These are phyloP conservation scores for Taxillus chinensis DNA, from an alignment of 164 flowering plant genomes.

Conservation along the genomic window DNA sequence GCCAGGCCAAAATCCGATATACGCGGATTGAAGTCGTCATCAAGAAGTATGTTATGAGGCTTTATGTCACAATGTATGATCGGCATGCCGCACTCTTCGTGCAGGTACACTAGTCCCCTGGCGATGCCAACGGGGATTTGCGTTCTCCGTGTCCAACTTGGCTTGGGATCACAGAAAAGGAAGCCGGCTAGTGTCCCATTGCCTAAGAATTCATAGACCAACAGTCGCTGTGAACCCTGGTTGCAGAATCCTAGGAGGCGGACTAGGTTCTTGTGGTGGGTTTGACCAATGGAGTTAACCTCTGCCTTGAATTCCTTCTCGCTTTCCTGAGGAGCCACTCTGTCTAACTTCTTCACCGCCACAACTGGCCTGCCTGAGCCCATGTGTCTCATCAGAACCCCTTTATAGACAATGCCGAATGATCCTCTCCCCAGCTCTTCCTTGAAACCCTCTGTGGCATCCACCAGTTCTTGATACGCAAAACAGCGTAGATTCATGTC, in stretches of 20 bases:
- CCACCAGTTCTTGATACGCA: conserved; percentile 13
- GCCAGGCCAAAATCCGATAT: conserved; percentile 26
- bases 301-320: conserved; percentile 30
- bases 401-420: conserved; percentile 25
- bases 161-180: conserved; percentile 17
- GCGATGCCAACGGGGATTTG: conserved; percentile 25
- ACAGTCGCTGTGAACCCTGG: conserved; percentile 24
- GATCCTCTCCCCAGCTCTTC: conserved; percentile 29
- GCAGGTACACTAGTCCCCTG: conserved; percentile 31
- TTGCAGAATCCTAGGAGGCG: conserved; percentile 27
- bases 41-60: conserved; percentile 31
- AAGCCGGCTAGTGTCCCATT: conserved; percentile 25
- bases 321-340: conserved; percentile 4
- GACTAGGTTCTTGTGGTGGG: conserved; percentile 33
- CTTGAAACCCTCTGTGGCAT: conserved; percentile 24
- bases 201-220: conserved; percentile 36
- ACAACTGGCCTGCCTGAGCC: neutral
- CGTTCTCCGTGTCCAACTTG: conserved; percentile 18
- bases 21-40: conserved; percentile 10
- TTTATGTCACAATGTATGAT: conserved; percentile 37
- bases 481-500: conserved; percentile 4
- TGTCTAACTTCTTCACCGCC: conserved; percentile 27
- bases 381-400: conserved; percentile 8
- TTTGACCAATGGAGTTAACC: conserved; percentile 21
- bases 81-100: conserved; percentile 31